Evolutionary conservation across 176 grass and related monocot genomes (phyloP).

Genomic region (Juncus inflexus): DNA sequence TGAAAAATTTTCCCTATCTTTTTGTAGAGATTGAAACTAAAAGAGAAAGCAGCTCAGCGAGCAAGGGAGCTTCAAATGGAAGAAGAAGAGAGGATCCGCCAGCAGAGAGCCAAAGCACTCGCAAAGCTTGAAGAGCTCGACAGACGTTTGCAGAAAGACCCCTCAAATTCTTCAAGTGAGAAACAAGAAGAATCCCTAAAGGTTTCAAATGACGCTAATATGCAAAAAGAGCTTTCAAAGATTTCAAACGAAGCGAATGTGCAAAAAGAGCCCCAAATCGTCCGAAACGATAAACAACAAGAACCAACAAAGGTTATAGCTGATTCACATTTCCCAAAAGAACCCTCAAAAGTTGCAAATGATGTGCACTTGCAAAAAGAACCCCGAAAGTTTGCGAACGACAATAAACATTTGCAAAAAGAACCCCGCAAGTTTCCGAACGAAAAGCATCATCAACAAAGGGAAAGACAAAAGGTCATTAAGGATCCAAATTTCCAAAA

Average conservation of each 20-base stretch:
- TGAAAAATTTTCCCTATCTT: not conserved
- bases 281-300: not conserved
- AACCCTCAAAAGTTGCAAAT: not conserved
- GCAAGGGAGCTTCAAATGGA: slow-evolving; percentile 76
- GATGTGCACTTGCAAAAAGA: too few relatives aligned
- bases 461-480: not conserved
- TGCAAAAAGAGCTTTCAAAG: too few relatives aligned
- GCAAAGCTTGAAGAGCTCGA: slow-evolving; percentile 91
- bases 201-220: too few relatives aligned
- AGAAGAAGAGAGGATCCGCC: slow-evolving; percentile 78
- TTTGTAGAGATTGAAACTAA: slow-evolving; percentile 66
- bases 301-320: not conserved
- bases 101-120: slow-evolving; percentile 91
- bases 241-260: too few relatives aligned
- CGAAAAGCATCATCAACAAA: too few relatives aligned
- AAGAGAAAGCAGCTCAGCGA: slow-evolving; percentile 82
- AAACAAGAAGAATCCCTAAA: slow-evolving; percentile 24
- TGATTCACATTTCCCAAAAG: slow-evolving; percentile 13
- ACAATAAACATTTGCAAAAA: too few relatives aligned
- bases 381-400: too few relatives aligned
- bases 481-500: not conserved
- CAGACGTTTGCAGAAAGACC: slow-evolving; percentile 36
- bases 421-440: too few relatives aligned
- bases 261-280: too few relatives aligned
- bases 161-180: not conserved